Conservation (phyloP, 2,329 filamentous ascomycete genomes). For the Ilyonectria robusta region DNA sequence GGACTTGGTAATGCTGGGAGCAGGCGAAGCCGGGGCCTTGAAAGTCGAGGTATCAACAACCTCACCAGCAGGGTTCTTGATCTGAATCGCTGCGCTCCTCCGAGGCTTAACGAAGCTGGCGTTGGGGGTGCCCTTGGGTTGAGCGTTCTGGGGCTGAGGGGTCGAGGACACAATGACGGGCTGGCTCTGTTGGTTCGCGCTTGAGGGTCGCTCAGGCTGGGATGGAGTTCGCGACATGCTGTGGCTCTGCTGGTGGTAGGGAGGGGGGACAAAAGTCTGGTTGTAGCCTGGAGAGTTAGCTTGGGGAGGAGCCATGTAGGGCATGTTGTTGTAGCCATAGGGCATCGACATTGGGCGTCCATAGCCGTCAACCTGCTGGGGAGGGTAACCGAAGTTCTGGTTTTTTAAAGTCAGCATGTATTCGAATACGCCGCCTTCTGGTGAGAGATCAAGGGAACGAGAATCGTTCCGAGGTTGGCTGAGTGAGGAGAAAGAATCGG, state of each 20-base stretch:
- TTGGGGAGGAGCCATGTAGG: slow-evolving; percentile 64
- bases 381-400: slow-evolving; percentile 74
- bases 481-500: slow-evolving; percentile 28
- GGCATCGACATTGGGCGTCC: slow-evolving; percentile 55
- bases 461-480: slow-evolving; percentile 32
- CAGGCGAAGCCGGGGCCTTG: slow-evolving; percentile 71
- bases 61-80: slow-evolving; percentile 88
- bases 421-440: slow-evolving; percentile 80
- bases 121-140: slow-evolving; percentile 62
- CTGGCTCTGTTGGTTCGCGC: slow-evolving; percentile 73
- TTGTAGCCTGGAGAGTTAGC: slow-evolving; percentile 66
- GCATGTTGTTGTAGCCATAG: slow-evolving; percentile 62
- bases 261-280: slow-evolving; percentile 60
- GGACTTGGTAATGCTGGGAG: slow-evolving; percentile 66
- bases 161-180: slow-evolving; percentile 74
- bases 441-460: slow-evolving; percentile 72
- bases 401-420: slow-evolving; percentile 78
- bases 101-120: slow-evolving; percentile 66
- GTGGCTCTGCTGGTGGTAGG: slow-evolving; percentile 68
- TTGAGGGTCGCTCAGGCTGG: slow-evolving; percentile 78
- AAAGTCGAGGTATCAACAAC: slow-evolving; percentile 77
- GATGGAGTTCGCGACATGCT: slow-evolving; percentile 89
- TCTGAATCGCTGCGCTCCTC: slow-evolving; percentile 83
- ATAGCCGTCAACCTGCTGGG: slow-evolving; percentile 57
- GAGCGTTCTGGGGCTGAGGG: slow-evolving; percentile 74